Percentiles rank a stretch among this genome's conserved stretches.
phyloP scores from a whole-genome alignment of 305 asterid species.

The Fraxinus platypoda region DNA sequence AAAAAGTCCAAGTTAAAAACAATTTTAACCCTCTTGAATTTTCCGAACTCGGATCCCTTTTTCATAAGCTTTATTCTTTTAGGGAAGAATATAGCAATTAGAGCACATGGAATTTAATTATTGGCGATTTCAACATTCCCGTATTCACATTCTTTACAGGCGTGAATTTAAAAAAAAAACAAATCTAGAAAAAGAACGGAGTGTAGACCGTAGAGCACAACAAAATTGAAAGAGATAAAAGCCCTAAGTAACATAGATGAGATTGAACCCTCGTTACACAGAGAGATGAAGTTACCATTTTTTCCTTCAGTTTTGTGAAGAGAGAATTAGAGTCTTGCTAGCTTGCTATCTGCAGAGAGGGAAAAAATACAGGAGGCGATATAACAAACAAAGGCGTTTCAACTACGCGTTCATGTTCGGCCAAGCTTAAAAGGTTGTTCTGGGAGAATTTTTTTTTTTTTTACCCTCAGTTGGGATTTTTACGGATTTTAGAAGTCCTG shows the following conservation, averaged over 20 bases:
- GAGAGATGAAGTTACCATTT: neutral
- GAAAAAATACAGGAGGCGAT: neutral
- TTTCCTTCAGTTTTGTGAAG: neutral
- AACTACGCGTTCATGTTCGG: neutral
- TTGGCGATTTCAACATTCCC: neutral
- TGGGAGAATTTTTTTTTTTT: too few relatives aligned
- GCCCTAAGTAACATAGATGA: neutral
- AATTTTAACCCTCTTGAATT: neutral
- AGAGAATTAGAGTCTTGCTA: neutral
- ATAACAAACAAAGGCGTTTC: neutral
- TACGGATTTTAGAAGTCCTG: too few relatives aligned
- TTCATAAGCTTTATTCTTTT: neutral
- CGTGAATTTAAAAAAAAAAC: too few relatives aligned
- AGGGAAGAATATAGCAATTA: neutral
- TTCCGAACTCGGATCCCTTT: neutral
- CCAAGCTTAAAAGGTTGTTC: neutral
- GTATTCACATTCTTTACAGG: neutral
- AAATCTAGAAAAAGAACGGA: neutral
- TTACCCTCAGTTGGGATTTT: too few relatives aligned
- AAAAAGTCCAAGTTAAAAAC: neutral
- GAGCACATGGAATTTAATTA: neutral
- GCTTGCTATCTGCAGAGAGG: neutral
- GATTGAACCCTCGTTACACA: neutral
- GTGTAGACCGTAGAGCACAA: neutral
- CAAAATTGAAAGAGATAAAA: neutral